phyloP scores from a whole-genome alignment of 2,329 filamentous ascomycete species.

The Sclerotinia nivalis region DNA sequence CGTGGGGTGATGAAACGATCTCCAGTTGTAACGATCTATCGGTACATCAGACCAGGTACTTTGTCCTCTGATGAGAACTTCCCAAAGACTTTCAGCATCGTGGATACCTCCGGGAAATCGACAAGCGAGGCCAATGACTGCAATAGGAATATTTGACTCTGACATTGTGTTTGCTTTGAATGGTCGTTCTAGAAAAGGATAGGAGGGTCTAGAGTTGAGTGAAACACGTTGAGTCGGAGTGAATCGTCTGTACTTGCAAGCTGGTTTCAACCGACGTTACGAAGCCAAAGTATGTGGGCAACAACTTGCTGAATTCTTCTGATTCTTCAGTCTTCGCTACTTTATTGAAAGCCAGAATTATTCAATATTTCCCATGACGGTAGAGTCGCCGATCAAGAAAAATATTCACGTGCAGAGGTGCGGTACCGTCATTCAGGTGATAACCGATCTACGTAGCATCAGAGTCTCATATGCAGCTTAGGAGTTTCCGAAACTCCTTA shows the following conservation, averaged over 20 bases:
- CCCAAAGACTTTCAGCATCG: conserved; percentile 38
- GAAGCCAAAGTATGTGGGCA: not conserved
- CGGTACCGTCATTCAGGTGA: not conserved
- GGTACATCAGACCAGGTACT: conserved; percentile 65
- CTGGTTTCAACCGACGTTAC: not conserved
- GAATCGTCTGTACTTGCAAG: not conserved
- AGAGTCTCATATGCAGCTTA: not conserved
- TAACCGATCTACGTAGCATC: not conserved
- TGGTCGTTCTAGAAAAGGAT: not conserved
- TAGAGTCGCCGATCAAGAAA: not conserved
- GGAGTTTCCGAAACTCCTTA: not conserved
- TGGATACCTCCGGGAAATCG: not conserved
- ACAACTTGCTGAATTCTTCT: not conserved
- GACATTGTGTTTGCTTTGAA: conserved; percentile 28
- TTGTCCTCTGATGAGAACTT: conserved; percentile 66
- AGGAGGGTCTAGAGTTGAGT: not conserved
- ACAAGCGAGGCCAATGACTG: conserved; percentile 3
- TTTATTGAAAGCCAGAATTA: not conserved
- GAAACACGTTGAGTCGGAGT: not conserved
- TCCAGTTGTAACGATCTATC: conserved; percentile 55
- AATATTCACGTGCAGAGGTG: not conserved
- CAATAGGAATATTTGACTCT: conserved; percentile 29
- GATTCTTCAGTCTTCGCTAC: not conserved
- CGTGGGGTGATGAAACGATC: not conserved
- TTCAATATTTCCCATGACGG: not conserved